A percentile compares a stretch with the other conserved stretches of the same genome.
Conservation (phyloP, 2,329 filamentous ascomycete species). For the Arthrobotrys sphaeroides region DNA sequence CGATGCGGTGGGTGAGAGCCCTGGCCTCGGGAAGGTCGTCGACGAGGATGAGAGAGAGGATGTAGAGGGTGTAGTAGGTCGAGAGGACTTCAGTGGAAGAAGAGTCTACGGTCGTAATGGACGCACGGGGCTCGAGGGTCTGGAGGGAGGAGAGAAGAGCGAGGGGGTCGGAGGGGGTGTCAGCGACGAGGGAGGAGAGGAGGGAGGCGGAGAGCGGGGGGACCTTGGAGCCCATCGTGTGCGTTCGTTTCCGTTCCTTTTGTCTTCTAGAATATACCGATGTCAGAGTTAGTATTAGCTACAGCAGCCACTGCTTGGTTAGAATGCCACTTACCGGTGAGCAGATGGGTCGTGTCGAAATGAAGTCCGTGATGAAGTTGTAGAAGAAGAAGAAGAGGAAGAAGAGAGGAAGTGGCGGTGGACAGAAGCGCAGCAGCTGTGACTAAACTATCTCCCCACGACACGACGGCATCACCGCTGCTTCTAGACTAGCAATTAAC, state of each 20-base stretch:
- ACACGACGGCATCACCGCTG: too few species aligned
- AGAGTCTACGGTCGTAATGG: constrained; percentile 43
- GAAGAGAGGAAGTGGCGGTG: too few species aligned
- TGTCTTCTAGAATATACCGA: neutral
- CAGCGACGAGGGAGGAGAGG: constrained; percentile 27
- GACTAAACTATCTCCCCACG: too few species aligned
- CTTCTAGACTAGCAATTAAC: too few species aligned
- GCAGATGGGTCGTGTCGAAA: too few species aligned
- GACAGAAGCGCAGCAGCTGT: too few species aligned
- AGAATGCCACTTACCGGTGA: too few species aligned
- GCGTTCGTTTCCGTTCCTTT: neutral
- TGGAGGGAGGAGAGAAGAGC: constrained; percentile 12
- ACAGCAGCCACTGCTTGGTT: too few species aligned
- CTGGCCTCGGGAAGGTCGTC: constrained; percentile 57
- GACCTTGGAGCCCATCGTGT: constrained; percentile 49
- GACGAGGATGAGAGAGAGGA: constrained; percentile 56
- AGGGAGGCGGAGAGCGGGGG: constrained; percentile 26
- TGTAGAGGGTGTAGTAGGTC: constrained; percentile 56
- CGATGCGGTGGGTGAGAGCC: constrained; percentile 56
- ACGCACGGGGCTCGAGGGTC: constrained; percentile 45
- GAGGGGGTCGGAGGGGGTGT: constrained; percentile 11
- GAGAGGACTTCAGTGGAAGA: constrained; percentile 55
- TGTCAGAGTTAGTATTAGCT: too few species aligned
- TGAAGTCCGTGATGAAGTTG: too few species aligned
- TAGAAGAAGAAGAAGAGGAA: too few species aligned